phyloP scores from a whole-genome alignment of 768 basidiomycete species.

The Pluteus cervinus region DNA sequence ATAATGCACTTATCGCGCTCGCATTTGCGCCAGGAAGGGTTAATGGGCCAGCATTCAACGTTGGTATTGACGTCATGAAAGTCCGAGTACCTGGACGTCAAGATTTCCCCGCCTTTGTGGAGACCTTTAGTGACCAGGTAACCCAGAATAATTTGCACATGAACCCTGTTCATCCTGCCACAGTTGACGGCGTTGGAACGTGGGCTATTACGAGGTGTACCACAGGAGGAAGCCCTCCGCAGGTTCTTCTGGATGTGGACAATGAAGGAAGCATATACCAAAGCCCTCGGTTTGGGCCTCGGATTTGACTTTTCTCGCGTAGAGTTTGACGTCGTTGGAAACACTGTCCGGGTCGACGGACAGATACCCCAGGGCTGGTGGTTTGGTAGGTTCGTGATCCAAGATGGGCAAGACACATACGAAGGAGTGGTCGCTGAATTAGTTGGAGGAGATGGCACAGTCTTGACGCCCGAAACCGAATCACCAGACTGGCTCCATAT shows the following conservation, averaged over 20 bases:
- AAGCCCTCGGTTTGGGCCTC: slow-evolving; percentile 78
- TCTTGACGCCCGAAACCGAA: slow-evolving; percentile 24
- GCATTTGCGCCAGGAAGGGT: slow-evolving; percentile 42
- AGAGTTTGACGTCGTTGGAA: slow-evolving; percentile 54
- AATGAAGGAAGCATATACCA: slow-evolving; percentile 87
- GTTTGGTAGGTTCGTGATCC: slow-evolving; percentile 56
- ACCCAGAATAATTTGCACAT: slow-evolving; percentile 8
- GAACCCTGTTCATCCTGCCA: slow-evolving; percentile 3
- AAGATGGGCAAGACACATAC: slow-evolving; percentile 46
- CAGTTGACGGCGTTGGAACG: slow-evolving; percentile 41
- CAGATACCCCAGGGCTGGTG: slow-evolving; percentile 53
- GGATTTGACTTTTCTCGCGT: slow-evolving; percentile 78
- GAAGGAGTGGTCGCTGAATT: slow-evolving; percentile 64
- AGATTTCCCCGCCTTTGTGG: slow-evolving; percentile 54
- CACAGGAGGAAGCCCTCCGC: slow-evolving; percentile 46
- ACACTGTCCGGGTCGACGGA: slow-evolving; percentile 56
- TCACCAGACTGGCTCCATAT: slow-evolving; percentile 34
- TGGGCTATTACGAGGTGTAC: slow-evolving; percentile 31
- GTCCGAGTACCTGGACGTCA: slow-evolving; percentile 54
- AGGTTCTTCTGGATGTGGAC: slow-evolving; percentile 85
- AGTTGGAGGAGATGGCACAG: slow-evolving; percentile 34
- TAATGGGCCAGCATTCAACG: slow-evolving; percentile 45
- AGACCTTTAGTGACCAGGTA: slow-evolving; percentile 63
- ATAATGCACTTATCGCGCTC: slow-evolving; percentile 68
- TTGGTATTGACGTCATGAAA: slow-evolving; percentile 84